Evolutionary conservation across 2,329 filamentous ascomycete species (phyloP).

Genomic region (Penicillium polonicum): DNA sequence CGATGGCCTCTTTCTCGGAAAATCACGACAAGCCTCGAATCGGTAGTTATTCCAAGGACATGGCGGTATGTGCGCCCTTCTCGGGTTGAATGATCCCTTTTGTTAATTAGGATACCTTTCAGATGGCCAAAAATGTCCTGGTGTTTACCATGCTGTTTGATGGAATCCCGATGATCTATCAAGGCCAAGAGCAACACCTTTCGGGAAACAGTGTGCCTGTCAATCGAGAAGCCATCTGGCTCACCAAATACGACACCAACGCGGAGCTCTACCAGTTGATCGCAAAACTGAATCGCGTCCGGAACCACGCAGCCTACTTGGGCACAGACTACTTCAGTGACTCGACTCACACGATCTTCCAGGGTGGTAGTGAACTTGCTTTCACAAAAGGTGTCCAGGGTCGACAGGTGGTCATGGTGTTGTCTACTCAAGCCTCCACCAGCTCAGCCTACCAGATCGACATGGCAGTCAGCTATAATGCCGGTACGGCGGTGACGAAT

Average conservation of each 20-base stretch:
- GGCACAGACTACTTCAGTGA: conserved; percentile 41
- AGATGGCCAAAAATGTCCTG: conserved; percentile 59
- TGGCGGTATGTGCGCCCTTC: conserved; percentile 33
- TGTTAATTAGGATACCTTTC: neutral
- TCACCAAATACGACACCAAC: conserved; percentile 38
- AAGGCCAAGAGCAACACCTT: conserved; percentile 59
- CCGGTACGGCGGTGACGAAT: conserved; percentile 28
- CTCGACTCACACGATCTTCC: conserved; percentile 19
- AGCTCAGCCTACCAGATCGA: conserved; percentile 32
- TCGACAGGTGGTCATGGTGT: conserved; percentile 44
- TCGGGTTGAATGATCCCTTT: neutral
- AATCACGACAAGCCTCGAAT: conserved; percentile 61
- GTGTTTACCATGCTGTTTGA: conserved; percentile 60
- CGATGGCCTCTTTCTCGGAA: conserved; percentile 56
- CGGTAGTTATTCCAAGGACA: conserved; percentile 53
- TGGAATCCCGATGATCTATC: conserved; percentile 48
- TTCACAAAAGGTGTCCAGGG: conserved; percentile 48
- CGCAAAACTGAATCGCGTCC: conserved; percentile 43
- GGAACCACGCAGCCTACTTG: conserved; percentile 41
- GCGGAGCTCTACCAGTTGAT: conserved; percentile 42
- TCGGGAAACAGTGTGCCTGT: conserved; percentile 48
- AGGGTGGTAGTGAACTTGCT: conserved; percentile 40
- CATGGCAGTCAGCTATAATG: conserved; percentile 30
- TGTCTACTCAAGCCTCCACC: conserved; percentile 43
- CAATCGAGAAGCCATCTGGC: conserved; percentile 57